Evolutionary conservation across 129 eudicot genomes (phyloP).

Genomic region (Helichrysum umbraculigerum): DNA sequence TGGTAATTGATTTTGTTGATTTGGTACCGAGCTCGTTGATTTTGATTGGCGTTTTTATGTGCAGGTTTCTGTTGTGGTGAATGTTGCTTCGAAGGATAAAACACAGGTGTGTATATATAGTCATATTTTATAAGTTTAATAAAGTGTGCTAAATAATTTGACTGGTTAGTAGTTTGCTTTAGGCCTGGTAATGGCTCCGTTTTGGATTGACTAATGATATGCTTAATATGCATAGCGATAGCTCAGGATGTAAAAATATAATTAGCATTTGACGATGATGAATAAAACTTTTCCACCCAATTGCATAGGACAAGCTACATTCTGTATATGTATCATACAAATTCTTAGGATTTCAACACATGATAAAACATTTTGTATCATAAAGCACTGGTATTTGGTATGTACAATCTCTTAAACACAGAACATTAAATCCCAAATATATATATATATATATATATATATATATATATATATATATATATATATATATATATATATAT

Average conservation of each 20-base stretch:
- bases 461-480: too few relatives aligned
- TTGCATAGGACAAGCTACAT: not conserved
- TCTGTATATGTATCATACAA: not conserved
- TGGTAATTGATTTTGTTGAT: slow-evolving; percentile 14
- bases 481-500: too few relatives aligned
- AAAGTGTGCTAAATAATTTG: not conserved
- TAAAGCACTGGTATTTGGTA: not conserved
- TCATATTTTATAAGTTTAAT: not conserved
- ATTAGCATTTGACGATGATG: not conserved
- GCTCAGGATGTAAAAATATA: not conserved
- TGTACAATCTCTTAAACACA: not conserved
- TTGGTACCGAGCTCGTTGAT: not conserved
- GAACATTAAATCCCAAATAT: not conserved
- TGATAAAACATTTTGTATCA: not conserved
- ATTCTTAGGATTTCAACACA: not conserved
- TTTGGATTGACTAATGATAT: not conserved
- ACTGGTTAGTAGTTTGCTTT: not conserved
- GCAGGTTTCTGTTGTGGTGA: slow-evolving; percentile 86
- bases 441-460: too few relatives aligned
- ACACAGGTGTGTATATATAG: slow-evolving; percentile 59
- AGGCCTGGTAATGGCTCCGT: slow-evolving; percentile 4
- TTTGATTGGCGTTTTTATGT: not conserved
- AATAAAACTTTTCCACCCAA: not conserved
- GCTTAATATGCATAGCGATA: not conserved
- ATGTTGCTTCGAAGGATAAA: slow-evolving; percentile 73